Base-by-base conservation (phyloP, 208 protist genomes). In the Trichomonas gallinae region DNA sequence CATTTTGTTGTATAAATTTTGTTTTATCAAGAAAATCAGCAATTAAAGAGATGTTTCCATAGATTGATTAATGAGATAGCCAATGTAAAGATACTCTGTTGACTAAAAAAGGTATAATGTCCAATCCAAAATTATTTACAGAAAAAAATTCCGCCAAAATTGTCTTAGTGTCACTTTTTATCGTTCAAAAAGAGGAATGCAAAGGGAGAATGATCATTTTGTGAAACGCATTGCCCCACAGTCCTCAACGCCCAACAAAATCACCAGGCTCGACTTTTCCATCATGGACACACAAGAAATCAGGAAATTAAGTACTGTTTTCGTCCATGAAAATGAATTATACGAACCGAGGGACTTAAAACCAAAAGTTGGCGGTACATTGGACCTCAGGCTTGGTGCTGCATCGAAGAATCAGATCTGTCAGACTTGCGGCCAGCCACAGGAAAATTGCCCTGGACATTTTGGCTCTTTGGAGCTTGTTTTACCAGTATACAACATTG, bases 381-480 rank as follows among this genome's bases (percentile, higher is more conserved):
- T 93, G 17, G 87, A 93, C 46, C 31, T 93, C 1, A 48, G 87
- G n/a, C 44, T 93, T 51, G 87, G 87, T 44, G n/a, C 87, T 0
- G 44, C 87, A 34, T 44, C 44, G 3, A 48, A 44, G 23, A 38
- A 83, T 42, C 23, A 45, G 11, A 17, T 17, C 4, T 99, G 99
- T 97, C 97, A 97, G 31, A 99, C 99, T 0, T 99, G 99, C 97
- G 98, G 98, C 0, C 96, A 98, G 96, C 10, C 42, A 8, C 48
- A 49, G 21, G 46, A 98, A 13, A 98, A 99, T 82, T 99, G 99
- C 97, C 97, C 98, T 9, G 99, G 99, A 13, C 99, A 99, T 98
- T 99, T 99, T 97, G 99, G 99, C 38, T 98, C 99, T 97, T 98
- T 99, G 63, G 97, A 99, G 96, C 97, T 99, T 49, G 98, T 98